phyloP scores from a whole-genome alignment of 164 flowering plant genomes.

The Dillenia suffruticosa region DNA sequence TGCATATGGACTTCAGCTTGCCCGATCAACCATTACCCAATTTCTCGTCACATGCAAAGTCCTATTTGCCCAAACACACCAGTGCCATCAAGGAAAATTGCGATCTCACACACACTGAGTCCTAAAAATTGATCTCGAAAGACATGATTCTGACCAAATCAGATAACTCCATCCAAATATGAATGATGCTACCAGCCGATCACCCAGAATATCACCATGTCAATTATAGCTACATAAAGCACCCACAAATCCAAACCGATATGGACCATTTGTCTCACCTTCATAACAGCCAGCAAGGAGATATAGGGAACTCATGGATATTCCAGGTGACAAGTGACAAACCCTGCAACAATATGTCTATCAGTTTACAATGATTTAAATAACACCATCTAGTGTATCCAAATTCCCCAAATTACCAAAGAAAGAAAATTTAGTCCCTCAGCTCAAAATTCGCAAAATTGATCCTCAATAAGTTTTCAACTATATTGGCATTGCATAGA shows the following conservation, averaged over 20 bases:
- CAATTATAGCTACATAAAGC: constrained; percentile 13
- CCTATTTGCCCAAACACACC: constrained; percentile 5
- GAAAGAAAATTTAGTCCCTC: no score
- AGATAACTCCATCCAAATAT: background rate
- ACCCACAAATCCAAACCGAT: constrained; percentile 18
- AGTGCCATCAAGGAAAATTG: background rate
- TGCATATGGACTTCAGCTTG: background rate
- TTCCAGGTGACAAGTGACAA: constrained; percentile 5
- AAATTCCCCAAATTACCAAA: no score
- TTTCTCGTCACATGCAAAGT: background rate
- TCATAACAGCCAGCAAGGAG: constrained; percentile 20
- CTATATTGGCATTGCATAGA: no score
- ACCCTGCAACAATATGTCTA: constrained; percentile 20
- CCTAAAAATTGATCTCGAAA: constrained; percentile 1
- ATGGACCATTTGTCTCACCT: constrained; percentile 20
- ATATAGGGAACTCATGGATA: constrained; percentile 17
- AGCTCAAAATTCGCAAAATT: no score
- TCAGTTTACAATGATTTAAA: no score
- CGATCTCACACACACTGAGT: background rate
- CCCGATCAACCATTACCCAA: background rate
- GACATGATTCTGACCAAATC: background rate
- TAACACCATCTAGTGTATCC: no score
- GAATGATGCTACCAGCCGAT: constrained; percentile 19
- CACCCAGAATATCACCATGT: constrained; percentile 25
- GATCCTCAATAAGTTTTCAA: no score